These are phyloP conservation scores for Candida coquimbonensis DNA, from an alignment of 805 yeast genomes.

Conservation along the genomic window DNA sequence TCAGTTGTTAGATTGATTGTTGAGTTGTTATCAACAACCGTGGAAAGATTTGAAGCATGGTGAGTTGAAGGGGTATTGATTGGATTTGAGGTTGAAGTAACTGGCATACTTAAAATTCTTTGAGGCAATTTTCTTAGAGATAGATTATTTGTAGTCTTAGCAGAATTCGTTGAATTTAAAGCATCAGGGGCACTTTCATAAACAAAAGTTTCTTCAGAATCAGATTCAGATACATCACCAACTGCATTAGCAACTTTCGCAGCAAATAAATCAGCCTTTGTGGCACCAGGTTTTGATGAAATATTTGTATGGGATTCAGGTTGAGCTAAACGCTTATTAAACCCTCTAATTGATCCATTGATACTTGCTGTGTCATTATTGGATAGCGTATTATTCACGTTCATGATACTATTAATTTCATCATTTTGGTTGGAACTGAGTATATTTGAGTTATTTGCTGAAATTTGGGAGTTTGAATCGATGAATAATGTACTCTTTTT, in stretches of 20 bases:
- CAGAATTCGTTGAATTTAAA: conserved; percentile 11
- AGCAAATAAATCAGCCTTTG: conserved; percentile 90
- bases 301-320: conserved; percentile 11
- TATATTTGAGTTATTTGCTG: conserved; percentile 6
- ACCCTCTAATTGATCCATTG: conserved; percentile 21
- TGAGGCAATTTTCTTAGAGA: conserved; percentile 18
- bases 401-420: conserved; percentile 6
- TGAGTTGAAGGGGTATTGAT: background rate
- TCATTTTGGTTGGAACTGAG: conserved; percentile 7
- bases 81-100: conserved; percentile 7
- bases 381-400: background rate
- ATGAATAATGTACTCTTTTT: conserved; percentile 30
- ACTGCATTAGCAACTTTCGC: conserved; percentile 93
- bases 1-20: conserved; percentile 3
- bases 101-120: conserved; percentile 23
- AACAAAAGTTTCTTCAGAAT: conserved; percentile 94
- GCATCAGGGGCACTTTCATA: conserved; percentile 48
- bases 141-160: conserved; percentile 7
- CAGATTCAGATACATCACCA: conserved; percentile 80
- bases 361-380: conserved; percentile 19
- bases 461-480: conserved; percentile 9
- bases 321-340: conserved; percentile 14
- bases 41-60: background rate
- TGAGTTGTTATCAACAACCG: conserved; percentile 3
- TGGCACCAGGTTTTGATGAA: conserved; percentile 30